Conservation (phyloP, 805 yeast species). For the Torulaspora gathmanii region DNA sequence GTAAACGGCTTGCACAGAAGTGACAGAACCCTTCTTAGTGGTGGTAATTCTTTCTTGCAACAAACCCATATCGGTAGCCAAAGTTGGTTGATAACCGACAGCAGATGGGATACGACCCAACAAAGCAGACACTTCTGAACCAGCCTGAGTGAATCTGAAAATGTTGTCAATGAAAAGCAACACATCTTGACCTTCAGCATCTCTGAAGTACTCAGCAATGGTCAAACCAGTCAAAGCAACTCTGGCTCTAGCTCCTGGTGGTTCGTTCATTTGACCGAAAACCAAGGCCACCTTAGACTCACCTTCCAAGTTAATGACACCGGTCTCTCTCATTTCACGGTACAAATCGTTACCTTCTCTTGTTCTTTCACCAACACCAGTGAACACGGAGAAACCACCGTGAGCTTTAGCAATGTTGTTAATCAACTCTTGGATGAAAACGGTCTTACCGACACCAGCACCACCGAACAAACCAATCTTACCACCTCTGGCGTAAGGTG, state of each 20-base stretch:
- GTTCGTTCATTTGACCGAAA: constrained; percentile 99
- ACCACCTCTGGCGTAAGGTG: constrained; percentile 99
- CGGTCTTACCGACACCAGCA: constrained; percentile 99
- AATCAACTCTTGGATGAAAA: constrained; percentile 98
- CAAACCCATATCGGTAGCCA: constrained; percentile 99
- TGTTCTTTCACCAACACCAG: constrained; percentile 99
- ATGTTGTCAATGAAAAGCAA: constrained; percentile 98
- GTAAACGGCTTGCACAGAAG: constrained; percentile 99
- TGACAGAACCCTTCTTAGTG: constrained; percentile 99
- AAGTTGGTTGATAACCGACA: constrained; percentile 99
- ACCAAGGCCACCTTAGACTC: constrained; percentile 99
- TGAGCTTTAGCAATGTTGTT: constrained; percentile 99
- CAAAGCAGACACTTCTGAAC: constrained; percentile 99
- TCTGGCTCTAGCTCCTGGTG: constrained; percentile 99
- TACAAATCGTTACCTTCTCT: constrained; percentile 99
- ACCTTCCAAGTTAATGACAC: constrained; percentile 99
- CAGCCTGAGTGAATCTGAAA: constrained; percentile 99
- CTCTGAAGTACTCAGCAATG: constrained; percentile 99
- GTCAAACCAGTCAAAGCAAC: constrained; percentile 99
- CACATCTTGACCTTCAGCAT: constrained; percentile 99
- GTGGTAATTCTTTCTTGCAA: constrained; percentile 99
- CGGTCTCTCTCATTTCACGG: constrained; percentile 99
- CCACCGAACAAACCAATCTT: constrained; percentile 99
- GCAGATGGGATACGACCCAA: constrained; percentile 99
- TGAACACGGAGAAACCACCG: constrained; percentile 99